Conservation (phyloP, 495 filamentous ascomycete species). For the Xylaria nigripes region DNA sequence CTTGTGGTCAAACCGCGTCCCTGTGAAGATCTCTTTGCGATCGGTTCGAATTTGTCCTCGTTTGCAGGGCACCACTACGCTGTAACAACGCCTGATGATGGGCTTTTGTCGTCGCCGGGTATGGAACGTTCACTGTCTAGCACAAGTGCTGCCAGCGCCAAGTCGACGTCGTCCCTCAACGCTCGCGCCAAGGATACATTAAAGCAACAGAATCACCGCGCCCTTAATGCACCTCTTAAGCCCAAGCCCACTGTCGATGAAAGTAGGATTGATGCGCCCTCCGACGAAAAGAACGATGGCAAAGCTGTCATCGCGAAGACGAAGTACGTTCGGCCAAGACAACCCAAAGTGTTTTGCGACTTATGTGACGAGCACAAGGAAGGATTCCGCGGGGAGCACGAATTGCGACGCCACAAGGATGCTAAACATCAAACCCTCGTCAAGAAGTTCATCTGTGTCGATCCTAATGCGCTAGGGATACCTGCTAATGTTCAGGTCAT, state of each 20-base stretch:
- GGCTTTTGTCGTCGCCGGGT: constrained; percentile 18
- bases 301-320: constrained; percentile 57
- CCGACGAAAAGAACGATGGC: constrained; percentile 28
- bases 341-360: constrained; percentile 66
- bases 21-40: constrained; percentile 24
- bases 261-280: constrained; percentile 16
- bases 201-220: constrained; percentile 26
- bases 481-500: constrained; percentile 39
- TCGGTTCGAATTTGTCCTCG: constrained; percentile 29
- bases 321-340: constrained; percentile 63
- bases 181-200: constrained; percentile 38
- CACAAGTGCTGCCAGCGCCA: constrained; percentile 34
- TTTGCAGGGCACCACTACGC: constrained; percentile 29
- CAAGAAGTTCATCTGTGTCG: constrained; percentile 70
- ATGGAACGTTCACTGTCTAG: constrained; percentile 41
- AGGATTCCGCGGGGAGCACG: constrained; percentile 90
- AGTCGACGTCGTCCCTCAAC: constrained; percentile 30
- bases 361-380: constrained; percentile 70
- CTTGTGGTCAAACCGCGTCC: constrained; percentile 26
- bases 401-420: constrained; percentile 78
- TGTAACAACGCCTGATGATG: constrained; percentile 23
- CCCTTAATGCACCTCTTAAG: constrained; percentile 26
- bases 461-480: constrained; percentile 30
- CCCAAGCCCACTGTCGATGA: constrained; percentile 32
- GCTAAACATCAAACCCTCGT: constrained; percentile 66